phyloP scores from a whole-genome alignment of 345 rosid species.

The Pseudoturritis turrita region DNA sequence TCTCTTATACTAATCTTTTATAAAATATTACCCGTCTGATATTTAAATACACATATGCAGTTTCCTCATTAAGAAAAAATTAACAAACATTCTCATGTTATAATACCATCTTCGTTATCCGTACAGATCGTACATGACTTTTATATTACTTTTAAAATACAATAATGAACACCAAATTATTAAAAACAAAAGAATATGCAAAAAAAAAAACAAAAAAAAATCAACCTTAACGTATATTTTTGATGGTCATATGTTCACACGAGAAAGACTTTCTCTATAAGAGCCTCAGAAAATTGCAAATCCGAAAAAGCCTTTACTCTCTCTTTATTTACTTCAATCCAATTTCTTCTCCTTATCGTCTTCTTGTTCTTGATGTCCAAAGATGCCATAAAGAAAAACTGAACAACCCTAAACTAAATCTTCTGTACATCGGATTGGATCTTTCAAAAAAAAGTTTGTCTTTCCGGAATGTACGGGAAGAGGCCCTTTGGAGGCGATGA shows the following conservation, averaged over 20 bases:
- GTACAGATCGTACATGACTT: conserved; percentile 19
- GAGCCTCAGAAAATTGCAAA: background rate
- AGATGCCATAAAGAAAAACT: background rate
- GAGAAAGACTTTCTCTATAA: conserved; percentile 15
- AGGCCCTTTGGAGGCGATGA: conserved; percentile 43
- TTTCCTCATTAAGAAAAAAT: background rate
- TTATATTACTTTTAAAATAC: background rate
- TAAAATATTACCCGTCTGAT: background rate
- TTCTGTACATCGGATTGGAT: background rate
- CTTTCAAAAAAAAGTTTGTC: background rate
- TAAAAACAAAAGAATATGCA: background rate
- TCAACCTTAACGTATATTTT: background rate
- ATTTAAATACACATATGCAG: background rate
- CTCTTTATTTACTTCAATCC: conserved; percentile 5
- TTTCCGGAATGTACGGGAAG: conserved; percentile 38
- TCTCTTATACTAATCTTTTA: background rate
- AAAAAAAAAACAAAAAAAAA: background rate
- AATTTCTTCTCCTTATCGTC: conserved; percentile 14
- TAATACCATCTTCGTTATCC: conserved; percentile 1
- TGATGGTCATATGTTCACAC: conserved; percentile 32
- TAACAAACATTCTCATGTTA: conserved; percentile 22
- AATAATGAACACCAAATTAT: background rate
- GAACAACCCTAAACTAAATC: conserved; percentile 12
- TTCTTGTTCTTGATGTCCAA: conserved; percentile 11
- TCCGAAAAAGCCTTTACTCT: conserved; percentile 9